These are phyloP conservation scores for Zostera marina DNA, from an alignment of 116 monocot species.

Conservation along the genomic window DNA sequence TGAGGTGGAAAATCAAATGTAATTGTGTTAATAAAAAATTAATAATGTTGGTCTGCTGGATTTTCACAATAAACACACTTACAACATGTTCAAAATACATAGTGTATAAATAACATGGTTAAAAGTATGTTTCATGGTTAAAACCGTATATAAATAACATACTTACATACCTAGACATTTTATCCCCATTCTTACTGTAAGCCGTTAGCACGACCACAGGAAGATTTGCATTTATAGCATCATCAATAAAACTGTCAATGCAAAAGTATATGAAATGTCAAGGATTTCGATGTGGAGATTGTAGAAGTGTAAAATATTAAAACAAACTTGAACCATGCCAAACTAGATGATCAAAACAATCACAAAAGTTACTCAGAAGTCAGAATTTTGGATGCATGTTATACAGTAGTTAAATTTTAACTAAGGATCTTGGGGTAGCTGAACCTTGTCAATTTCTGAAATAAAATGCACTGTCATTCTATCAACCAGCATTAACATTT, in stretches of 20 bases:
- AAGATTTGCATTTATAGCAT: constrained; percentile 63
- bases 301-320: neutral
- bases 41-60: neutral
- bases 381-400: no score
- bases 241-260: constrained; percentile 81
- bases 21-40: no score
- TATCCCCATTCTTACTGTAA: constrained; percentile 74
- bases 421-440: no score
- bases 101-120: neutral
- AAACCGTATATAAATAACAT: neutral
- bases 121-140: neutral
- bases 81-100: neutral
- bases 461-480: no score
- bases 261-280: constrained; percentile 2
- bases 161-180: constrained; percentile 43
- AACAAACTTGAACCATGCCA: neutral
- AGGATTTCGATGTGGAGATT: neutral
- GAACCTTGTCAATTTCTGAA: no score
- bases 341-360: no score
- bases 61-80: neutral
- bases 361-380: no score
- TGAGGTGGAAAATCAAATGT: no score
- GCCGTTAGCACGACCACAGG: constrained; percentile 61
- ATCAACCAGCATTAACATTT: no score
- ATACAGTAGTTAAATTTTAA: neutral